These are phyloP conservation scores for Blyttiomyces sp. DNA, from an alignment of 371 early-diverging fungal species.

Conservation along the genomic window DNA sequence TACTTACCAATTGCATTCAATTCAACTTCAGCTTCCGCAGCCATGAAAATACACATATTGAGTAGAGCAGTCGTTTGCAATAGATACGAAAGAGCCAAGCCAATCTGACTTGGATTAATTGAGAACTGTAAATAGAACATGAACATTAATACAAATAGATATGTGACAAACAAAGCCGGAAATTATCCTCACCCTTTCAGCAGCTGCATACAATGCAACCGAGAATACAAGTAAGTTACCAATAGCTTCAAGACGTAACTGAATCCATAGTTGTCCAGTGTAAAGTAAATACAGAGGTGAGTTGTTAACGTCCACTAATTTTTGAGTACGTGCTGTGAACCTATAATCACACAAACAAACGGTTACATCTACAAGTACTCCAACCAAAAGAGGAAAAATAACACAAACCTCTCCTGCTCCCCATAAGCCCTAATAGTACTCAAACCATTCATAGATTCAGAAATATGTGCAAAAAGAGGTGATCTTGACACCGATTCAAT, in stretches of 20 bases:
- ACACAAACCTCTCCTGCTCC: constrained; percentile 22
- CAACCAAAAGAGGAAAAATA: constrained; percentile 75
- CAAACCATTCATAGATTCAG: constrained; percentile 45
- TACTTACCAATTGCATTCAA: constrained; percentile 22
- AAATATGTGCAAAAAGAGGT: constrained; percentile 45
- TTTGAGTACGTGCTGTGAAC: constrained; percentile 22
- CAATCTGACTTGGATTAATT: constrained; percentile 57
- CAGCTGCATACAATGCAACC: constrained; percentile 28
- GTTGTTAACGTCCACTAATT: constrained; percentile 43
- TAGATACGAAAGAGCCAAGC: constrained; percentile 79
- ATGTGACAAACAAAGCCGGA: not conserved
- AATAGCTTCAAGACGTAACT: constrained; percentile 73
- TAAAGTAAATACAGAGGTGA: constrained; percentile 21
- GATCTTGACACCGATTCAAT: constrained; percentile 42
- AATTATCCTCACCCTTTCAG: not conserved
- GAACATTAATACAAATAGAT: not conserved
- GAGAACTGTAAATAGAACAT: not conserved
- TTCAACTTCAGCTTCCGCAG: constrained; percentile 20
- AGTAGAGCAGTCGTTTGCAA: constrained; percentile 68
- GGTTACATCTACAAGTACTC: too few relatives aligned
- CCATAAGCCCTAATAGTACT: constrained; percentile 45
- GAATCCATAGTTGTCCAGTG: constrained; percentile 30
- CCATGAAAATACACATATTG: constrained; percentile 39
- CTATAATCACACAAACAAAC: not conserved
- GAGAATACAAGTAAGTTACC: constrained; percentile 38